Evolutionary conservation across 805 yeast species (phyloP).

Genomic region (Ogataea angusta): DNA sequence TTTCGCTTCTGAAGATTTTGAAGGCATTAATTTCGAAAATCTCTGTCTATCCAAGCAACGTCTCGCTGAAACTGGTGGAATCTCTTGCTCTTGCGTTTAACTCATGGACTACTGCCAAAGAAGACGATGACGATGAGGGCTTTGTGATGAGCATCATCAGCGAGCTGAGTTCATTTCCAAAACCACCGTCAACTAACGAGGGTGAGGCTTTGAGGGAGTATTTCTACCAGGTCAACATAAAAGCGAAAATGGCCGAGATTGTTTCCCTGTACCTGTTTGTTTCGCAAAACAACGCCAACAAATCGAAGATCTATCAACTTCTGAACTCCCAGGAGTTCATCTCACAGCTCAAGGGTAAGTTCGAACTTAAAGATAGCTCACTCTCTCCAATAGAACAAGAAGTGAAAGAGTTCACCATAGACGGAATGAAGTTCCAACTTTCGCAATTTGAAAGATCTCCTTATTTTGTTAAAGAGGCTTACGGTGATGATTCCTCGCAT

Average conservation of each 20-base stretch:
- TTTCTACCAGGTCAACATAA: constrained; percentile 54
- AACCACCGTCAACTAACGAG: constrained; percentile 17
- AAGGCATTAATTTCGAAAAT: constrained; percentile 53
- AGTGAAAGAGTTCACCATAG: constrained; percentile 41
- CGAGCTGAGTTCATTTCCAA: constrained; percentile 26
- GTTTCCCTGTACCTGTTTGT: constrained; percentile 69
- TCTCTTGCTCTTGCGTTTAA: constrained; percentile 72
- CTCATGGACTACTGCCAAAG: constrained; percentile 68
- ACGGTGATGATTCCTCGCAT: constrained; percentile 53
- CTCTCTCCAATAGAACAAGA: constrained; percentile 32
- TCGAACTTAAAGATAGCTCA: constrained; percentile 29
- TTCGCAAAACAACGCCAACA: constrained; percentile 42
- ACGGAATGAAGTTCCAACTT: constrained; percentile 43
- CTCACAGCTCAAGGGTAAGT: constrained; percentile 38
- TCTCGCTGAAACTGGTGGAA: constrained; percentile 66
- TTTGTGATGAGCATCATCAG: constrained; percentile 43
- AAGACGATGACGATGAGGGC: constrained; percentile 46
- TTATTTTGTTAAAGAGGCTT: constrained; percentile 42
- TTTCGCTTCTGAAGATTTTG: constrained; percentile 53
- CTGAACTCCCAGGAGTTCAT: constrained; percentile 27
- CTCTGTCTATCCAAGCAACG: constrained; percentile 54
- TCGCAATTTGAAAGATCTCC: constrained; percentile 51
- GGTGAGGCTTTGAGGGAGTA: constrained; percentile 31
- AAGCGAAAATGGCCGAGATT: constrained; percentile 71
- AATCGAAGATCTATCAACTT: constrained; percentile 34